Conservation (phyloP, 768 basidiomycete genomes). For the Kwoniella sp. region DNA sequence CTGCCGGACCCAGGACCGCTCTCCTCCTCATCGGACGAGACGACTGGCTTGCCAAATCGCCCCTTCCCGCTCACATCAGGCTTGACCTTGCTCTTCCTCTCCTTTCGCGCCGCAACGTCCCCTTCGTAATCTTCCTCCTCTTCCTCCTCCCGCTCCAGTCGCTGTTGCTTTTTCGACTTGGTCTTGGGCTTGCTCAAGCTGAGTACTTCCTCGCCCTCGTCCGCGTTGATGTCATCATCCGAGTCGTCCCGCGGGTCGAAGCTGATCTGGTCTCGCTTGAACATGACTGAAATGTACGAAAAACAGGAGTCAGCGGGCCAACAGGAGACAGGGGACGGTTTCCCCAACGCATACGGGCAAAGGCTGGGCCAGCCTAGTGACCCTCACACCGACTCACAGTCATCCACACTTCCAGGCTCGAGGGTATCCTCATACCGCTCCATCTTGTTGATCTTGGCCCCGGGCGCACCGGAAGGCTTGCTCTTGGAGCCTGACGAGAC, state of each 20-base stretch:
- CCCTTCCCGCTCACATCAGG: slow-evolving; percentile 38
- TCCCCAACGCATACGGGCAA: background rate
- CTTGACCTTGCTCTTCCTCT: slow-evolving; percentile 29
- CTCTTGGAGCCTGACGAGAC: slow-evolving; percentile 3
- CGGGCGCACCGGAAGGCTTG: slow-evolving; percentile 16
- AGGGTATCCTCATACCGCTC: slow-evolving; percentile 47
- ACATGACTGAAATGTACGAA: slow-evolving; percentile 36
- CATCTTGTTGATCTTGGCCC: slow-evolving; percentile 33
- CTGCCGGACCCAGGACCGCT: slow-evolving; percentile 8
- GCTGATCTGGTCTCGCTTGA: slow-evolving; percentile 65
- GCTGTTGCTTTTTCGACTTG: slow-evolving; percentile 14
- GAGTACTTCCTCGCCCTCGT: slow-evolving; percentile 78
- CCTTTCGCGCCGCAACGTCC: slow-evolving; percentile 27
- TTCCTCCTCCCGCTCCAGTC: slow-evolving; percentile 49
- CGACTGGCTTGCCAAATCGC: slow-evolving; percentile 46
- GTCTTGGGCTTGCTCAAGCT: slow-evolving; percentile 51
- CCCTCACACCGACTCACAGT: slow-evolving; percentile 33
- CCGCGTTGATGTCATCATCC: slow-evolving; percentile 51
- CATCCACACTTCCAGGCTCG: slow-evolving; percentile 48
- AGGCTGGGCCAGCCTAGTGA: background rate
- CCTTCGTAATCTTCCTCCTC: slow-evolving; percentile 56
- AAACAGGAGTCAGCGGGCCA: background rate
- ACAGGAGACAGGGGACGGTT: background rate
- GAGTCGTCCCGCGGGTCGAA: slow-evolving; percentile 59
- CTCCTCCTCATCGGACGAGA: slow-evolving; percentile 26